phyloP scores from a whole-genome alignment of 2,329 filamentous ascomycete genomes.

The Xylariaceae sp. region DNA sequence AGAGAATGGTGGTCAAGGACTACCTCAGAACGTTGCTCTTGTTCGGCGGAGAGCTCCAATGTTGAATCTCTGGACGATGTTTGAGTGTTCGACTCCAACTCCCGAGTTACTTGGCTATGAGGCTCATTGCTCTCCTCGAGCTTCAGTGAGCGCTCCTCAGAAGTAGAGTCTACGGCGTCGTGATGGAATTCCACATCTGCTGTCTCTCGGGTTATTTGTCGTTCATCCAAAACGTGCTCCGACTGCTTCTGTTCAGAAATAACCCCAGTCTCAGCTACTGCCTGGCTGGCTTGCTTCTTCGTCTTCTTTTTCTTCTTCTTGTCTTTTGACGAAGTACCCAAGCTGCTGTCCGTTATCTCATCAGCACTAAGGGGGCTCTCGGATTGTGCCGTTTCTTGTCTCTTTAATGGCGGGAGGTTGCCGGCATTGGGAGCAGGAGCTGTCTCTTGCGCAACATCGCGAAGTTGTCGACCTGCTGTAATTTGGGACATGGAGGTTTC shows the following conservation, averaged over 20 bases:
- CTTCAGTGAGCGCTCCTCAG: constrained; percentile 11
- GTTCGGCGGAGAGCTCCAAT: constrained; percentile 10
- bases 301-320: constrained; percentile 38
- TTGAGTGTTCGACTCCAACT: constrained; percentile 13
- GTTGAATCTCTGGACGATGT: constrained; percentile 9
- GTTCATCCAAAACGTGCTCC: constrained; percentile 15
- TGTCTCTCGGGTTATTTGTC: constrained; percentile 14
- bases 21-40: constrained; percentile 13
- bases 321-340: constrained; percentile 33
- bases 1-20: constrained; percentile 20
- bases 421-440: neutral
- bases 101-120: constrained; percentile 16
- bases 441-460: constrained; percentile 1
- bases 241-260: constrained; percentile 16
- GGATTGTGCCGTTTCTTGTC: constrained; percentile 7
- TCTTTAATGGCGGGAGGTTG: neutral
- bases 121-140: constrained; percentile 4
- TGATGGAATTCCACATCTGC: constrained; percentile 10
- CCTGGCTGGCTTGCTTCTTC: constrained; percentile 31
- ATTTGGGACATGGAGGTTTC: constrained; percentile 5
- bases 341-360: constrained; percentile 16
- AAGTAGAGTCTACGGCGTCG: constrained; percentile 10
- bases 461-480: constrained; percentile 1
- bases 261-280: constrained; percentile 24
- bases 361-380: constrained; percentile 15